Percentiles rank a stretch among this genome's conserved stretches.
These are phyloP conservation scores for Saccharomyces eubayanus DNA, from an alignment of 805 yeast species.

Conservation along the genomic window DNA sequence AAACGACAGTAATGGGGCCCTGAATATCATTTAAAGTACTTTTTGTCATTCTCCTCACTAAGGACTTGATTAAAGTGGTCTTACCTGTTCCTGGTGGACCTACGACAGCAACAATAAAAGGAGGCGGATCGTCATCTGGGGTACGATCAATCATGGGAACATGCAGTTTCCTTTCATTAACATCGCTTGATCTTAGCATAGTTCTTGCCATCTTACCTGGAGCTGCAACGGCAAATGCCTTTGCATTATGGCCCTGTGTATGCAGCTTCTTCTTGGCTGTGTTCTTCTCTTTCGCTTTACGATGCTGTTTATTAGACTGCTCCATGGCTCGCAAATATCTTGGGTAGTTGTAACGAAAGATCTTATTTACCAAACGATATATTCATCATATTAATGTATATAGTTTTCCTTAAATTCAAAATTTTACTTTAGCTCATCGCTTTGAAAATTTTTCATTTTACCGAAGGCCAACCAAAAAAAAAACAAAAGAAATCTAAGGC, in stretches of 20 bases:
- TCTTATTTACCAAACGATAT: not conserved
- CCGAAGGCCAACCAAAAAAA: not conserved
- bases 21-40: slow-evolving; percentile 77
- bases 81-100: slow-evolving; percentile 99
- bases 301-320: slow-evolving; percentile 76
- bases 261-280: slow-evolving; percentile 82
- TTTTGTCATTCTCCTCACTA: slow-evolving; percentile 81
- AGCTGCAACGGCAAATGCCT: slow-evolving; percentile 73
- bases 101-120: slow-evolving; percentile 89
- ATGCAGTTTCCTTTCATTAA: slow-evolving; percentile 73
- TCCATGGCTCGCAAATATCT: slow-evolving; percentile 25
- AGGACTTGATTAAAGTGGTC: slow-evolving; percentile 81
- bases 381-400: not conserved
- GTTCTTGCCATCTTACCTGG: slow-evolving; percentile 80
- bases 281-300: slow-evolving; percentile 47
- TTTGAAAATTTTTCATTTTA: not conserved
- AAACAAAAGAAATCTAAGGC: not conserved
- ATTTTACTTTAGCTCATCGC: not conserved
- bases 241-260: slow-evolving; percentile 76
- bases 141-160: slow-evolving; percentile 97
- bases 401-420: not conserved
- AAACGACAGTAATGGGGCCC: slow-evolving; percentile 94
- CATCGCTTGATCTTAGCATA: slow-evolving; percentile 79
- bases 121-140: slow-evolving; percentile 96
- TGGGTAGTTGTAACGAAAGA: not conserved